Conservation (phyloP, 805 yeast genomes). For the Tetrapisispora namnaoensis region DNA sequence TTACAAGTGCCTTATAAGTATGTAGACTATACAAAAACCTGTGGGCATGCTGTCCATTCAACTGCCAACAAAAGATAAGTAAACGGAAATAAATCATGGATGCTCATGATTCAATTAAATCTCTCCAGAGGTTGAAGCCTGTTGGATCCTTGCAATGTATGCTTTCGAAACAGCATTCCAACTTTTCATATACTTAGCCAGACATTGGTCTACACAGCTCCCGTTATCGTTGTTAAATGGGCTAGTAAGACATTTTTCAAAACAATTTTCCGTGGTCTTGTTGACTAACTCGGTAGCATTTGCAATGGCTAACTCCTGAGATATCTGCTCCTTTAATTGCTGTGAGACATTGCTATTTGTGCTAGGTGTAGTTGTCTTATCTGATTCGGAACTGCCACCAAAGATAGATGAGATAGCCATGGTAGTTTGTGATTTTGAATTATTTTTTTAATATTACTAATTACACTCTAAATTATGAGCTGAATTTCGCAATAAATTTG, state of each 20-base stretch:
- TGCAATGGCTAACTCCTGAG: conserved; percentile 81
- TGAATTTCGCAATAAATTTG: too few species aligned
- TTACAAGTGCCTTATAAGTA: background rate
- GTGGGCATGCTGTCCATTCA: too few species aligned
- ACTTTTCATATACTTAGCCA: conserved; percentile 79
- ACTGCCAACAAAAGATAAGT: background rate
- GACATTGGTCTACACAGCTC: conserved; percentile 65
- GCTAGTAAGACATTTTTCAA: conserved; percentile 58
- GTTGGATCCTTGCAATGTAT: conserved; percentile 67
- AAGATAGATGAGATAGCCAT: conserved; percentile 27
- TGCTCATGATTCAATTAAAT: conserved; percentile 8
- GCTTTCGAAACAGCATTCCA: conserved; percentile 80
- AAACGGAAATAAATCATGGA: background rate
- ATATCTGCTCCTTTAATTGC: conserved; percentile 58
- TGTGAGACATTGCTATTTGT: conserved; percentile 42
- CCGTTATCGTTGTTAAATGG: conserved; percentile 55
- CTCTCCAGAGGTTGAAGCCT: conserved; percentile 31
- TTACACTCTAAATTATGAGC: too few species aligned
- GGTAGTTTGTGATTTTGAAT: too few species aligned
- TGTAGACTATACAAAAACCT: background rate
- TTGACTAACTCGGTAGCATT: conserved; percentile 82
- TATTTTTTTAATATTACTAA: too few species aligned
- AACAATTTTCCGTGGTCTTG: conserved; percentile 80
- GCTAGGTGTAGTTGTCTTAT: conserved; percentile 13
- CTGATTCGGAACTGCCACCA: conserved; percentile 20